Conservation (phyloP, 1,284 basidiomycete genomes). For the Sporisorium graminicola region DNA sequence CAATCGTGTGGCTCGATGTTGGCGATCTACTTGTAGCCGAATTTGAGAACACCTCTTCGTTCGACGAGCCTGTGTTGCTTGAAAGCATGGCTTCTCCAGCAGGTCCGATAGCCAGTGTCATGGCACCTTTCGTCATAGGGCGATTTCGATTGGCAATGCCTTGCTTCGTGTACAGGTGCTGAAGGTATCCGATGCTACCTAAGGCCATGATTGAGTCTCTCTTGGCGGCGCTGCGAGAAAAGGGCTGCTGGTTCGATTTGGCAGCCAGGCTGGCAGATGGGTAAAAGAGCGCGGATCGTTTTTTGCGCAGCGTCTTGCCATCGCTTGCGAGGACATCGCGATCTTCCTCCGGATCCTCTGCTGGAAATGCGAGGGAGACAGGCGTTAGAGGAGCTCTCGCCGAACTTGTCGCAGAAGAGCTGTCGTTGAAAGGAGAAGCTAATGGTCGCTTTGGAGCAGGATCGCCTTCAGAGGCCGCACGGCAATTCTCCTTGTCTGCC, state of each 20-base stretch:
- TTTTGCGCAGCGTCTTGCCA: slow-evolving; percentile 36
- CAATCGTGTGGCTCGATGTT: slow-evolving; percentile 4
- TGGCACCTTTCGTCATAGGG: slow-evolving; percentile 36
- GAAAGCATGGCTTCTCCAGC: slow-evolving; percentile 45
- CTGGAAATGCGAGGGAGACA: slow-evolving; percentile 25
- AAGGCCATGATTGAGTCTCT: slow-evolving; percentile 55
- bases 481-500: slow-evolving; percentile 31
- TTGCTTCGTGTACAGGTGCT: slow-evolving; percentile 59
- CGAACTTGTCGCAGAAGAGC: background rate
- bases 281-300: slow-evolving; percentile 44
- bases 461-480: background rate
- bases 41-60: background rate
- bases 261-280: slow-evolving; percentile 39
- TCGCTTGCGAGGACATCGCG: slow-evolving; percentile 35
- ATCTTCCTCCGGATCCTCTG: slow-evolving; percentile 29
- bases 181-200: slow-evolving; percentile 59
- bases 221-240: slow-evolving; percentile 59
- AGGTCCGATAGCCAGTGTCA: slow-evolving; percentile 54
- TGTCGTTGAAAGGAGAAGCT: background rate
- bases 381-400: background rate
- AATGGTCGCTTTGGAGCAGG: slow-evolving; percentile 1
- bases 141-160: slow-evolving; percentile 55
- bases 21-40: background rate
- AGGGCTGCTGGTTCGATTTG: slow-evolving; percentile 57
- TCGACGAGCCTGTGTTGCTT: background rate